Percentiles rank a stretch among this genome's conserved stretches.
phyloP scores from a whole-genome alignment of 2,329 filamentous ascomycete genomes.

The Elsinoe fawcettii region DNA sequence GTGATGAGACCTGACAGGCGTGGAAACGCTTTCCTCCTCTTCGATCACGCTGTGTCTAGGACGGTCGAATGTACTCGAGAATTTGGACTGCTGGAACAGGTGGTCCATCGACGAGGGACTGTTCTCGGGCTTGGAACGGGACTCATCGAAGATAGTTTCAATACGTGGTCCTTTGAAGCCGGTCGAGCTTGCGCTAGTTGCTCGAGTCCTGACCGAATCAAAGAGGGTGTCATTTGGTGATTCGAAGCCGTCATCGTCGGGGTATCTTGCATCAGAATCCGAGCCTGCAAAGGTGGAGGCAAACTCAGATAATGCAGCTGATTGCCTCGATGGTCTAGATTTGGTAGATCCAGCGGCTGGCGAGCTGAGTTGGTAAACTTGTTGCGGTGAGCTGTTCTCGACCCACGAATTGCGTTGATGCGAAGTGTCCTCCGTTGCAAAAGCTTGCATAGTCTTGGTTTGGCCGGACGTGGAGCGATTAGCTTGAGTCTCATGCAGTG shows the following conservation, averaged over 20 bases:
- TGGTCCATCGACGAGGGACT: constrained; percentile 2
- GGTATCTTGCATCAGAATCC: constrained; percentile 60
- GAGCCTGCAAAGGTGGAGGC: constrained; percentile 57
- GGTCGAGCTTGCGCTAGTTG: constrained; percentile 57
- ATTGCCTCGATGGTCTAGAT: constrained; percentile 43
- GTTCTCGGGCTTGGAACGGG: constrained; percentile 31
- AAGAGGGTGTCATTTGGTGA: constrained; percentile 69
- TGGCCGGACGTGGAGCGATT: not conserved
- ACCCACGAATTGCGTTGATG: not conserved
- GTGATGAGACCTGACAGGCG: constrained; percentile 39
- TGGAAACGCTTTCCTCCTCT: constrained; percentile 43
- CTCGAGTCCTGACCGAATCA: constrained; percentile 66
- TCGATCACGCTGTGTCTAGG: constrained; percentile 40
- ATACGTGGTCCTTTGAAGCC: constrained; percentile 59
- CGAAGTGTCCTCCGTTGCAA: constrained; percentile 6
- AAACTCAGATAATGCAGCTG: constrained; percentile 51
- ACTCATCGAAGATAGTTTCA: constrained; percentile 76
- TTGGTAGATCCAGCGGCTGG: constrained; percentile 15
- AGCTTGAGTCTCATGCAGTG: not conserved
- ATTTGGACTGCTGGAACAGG: not conserved
- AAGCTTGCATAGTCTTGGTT: constrained; percentile 11
- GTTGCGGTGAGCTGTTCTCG: not conserved
- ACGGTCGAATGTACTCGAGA: constrained; percentile 18
- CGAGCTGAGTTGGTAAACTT: constrained; percentile 14
- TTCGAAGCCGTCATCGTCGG: constrained; percentile 71